Conservation (phyloP, 495 filamentous ascomycete genomes). For the Tuber brumale region DNA sequence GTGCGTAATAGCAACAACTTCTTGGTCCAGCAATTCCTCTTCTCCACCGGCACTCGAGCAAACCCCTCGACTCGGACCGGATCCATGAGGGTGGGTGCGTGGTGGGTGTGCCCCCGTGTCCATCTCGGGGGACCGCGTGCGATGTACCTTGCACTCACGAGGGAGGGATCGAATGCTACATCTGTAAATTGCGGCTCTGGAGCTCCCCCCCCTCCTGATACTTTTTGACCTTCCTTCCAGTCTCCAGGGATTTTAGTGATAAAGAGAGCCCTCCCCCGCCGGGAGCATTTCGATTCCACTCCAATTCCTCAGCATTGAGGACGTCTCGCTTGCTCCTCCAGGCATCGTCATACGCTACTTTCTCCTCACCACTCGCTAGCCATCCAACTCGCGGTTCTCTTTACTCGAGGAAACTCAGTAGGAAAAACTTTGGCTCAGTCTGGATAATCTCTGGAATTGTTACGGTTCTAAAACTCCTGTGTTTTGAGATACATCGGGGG, state of each 20-base stretch:
- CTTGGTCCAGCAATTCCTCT: background rate
- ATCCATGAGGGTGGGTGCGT: background rate
- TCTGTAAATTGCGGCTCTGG: background rate
- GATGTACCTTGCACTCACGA: background rate
- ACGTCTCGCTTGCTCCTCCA: background rate
- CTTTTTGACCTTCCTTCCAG: background rate
- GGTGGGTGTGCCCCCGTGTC: no score
- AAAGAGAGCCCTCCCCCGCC: constrained; percentile 1
- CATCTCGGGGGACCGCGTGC: background rate
- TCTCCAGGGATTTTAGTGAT: constrained; percentile 1
- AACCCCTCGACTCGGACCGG: background rate
- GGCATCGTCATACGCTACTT: background rate
- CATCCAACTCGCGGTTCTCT: background rate
- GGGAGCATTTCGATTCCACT: background rate
- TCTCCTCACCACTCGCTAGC: background rate
- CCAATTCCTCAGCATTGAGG: constrained; percentile 4
- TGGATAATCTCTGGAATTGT: background rate
- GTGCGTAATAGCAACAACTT: background rate
- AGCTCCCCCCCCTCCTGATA: background rate
- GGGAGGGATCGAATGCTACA: background rate
- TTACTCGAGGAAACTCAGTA: background rate
- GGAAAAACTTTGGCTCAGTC: background rate
- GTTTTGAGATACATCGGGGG: background rate
- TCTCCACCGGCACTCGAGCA: background rate
- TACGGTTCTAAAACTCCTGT: background rate